Conservation (phyloP, 768 basidiomycete species). For the Tremella mesenterica region DNA sequence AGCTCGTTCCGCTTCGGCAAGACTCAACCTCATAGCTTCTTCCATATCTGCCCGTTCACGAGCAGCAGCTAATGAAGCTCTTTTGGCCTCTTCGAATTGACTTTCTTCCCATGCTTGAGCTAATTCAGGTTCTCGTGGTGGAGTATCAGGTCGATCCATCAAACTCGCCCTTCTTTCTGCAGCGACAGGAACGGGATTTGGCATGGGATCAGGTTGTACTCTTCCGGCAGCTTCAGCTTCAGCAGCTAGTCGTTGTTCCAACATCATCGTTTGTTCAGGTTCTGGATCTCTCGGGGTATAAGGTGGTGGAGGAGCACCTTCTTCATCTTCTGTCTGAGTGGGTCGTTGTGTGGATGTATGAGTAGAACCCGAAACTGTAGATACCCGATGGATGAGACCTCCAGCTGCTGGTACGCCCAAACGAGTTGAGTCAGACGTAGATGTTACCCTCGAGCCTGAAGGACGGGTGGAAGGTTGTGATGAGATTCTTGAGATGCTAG, state of each 20-base stretch:
- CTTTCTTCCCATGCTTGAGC: constrained; percentile 31
- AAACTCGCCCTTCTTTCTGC: constrained; percentile 1
- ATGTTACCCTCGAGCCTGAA: neutral
- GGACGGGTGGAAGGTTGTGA: neutral
- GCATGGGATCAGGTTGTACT: neutral
- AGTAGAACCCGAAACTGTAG: constrained; percentile 2
- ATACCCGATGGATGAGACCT: too few species aligned
- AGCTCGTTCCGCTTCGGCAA: constrained; percentile 21
- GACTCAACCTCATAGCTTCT: constrained; percentile 32
- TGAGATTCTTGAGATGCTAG: neutral
- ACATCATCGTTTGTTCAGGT: constrained; percentile 34
- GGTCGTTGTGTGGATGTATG: constrained; percentile 1
- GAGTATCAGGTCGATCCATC: constrained; percentile 1
- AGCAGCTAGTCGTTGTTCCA: constrained; percentile 34
- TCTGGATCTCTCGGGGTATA: constrained; percentile 40
- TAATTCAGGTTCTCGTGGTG: constrained; percentile 19
- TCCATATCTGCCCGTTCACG: constrained; percentile 31
- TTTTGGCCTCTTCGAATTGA: constrained; percentile 34
- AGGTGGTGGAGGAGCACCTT: constrained; percentile 39
- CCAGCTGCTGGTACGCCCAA: too few species aligned
- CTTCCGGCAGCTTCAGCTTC: constrained; percentile 23
- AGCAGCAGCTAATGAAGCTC: constrained; percentile 23
- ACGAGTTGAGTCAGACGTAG: neutral
- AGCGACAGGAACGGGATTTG: constrained; percentile 1
- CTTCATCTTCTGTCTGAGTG: constrained; percentile 15